Percentiles rank a stretch among this genome's conserved stretches.
These are phyloP conservation scores for Pyrenophora graminea DNA, from an alignment of 2,329 filamentous ascomycete genomes.

Conservation along the genomic window DNA sequence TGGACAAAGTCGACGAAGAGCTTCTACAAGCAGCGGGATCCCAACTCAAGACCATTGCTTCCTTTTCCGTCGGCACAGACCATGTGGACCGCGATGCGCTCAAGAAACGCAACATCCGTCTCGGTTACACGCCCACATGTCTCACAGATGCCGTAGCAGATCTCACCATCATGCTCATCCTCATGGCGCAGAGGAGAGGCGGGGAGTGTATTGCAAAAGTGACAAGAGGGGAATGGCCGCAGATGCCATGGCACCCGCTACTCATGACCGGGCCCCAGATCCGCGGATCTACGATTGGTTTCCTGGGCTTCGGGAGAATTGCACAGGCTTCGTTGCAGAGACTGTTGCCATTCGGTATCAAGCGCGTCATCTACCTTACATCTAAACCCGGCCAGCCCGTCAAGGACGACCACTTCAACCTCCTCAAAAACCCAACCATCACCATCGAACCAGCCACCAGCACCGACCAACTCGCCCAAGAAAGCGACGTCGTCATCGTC, in stretches of 20 bases:
- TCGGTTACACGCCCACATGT: conserved; percentile 38
- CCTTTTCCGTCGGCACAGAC: conserved; percentile 40
- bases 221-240: conserved; percentile 31
- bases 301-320: conserved; percentile 38
- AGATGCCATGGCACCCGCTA: conserved; percentile 38
- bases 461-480: conserved; percentile 30
- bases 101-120: conserved; percentile 32
- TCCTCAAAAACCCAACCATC: conserved; percentile 22
- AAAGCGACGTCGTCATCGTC: conserved; percentile 38
- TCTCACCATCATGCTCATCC: conserved; percentile 36
- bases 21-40: conserved; percentile 29
- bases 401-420: conserved; percentile 31
- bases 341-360: conserved; percentile 35
- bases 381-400: conserved; percentile 30
- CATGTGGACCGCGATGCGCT: conserved; percentile 32
- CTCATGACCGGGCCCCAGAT: conserved; percentile 38
- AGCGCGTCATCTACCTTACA: conserved; percentile 30
- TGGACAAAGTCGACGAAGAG: conserved; percentile 34
- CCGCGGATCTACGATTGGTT: conserved; percentile 30
- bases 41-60: conserved; percentile 33
- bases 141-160: conserved; percentile 41
- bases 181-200: conserved; percentile 38
- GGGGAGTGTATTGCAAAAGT: conserved; percentile 35
- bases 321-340: conserved; percentile 33
- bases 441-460: conserved; percentile 26